A percentile compares a stretch with the other conserved stretches of the same genome.
Conservation (phyloP, 1,139 yeast species). For the Maudiozyma humilis region DNA sequence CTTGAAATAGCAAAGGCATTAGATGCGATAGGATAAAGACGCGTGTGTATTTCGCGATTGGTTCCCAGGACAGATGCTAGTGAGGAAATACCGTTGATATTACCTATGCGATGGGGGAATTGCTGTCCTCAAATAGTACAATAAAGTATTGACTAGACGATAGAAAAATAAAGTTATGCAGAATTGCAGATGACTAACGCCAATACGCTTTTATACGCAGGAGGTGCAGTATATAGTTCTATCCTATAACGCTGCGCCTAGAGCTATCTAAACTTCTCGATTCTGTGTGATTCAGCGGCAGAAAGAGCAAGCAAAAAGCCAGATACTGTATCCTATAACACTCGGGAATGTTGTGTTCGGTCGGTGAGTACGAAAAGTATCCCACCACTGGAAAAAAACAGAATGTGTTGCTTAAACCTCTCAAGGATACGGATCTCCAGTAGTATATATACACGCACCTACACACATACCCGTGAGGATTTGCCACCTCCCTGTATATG, state of each 20-base stretch:
- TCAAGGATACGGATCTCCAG: no score
- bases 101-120: no score
- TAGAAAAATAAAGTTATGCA: neutral
- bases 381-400: neutral
- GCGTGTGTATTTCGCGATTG: neutral
- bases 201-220: no score
- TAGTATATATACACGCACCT: no score
- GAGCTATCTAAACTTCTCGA: neutral
- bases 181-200: neutral
- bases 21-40: neutral
- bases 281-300: neutral
- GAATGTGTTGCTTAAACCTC: neutral
- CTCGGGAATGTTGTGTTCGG: neutral
- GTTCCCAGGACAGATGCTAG: no score
- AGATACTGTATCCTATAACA: neutral
- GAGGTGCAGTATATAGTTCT: no score
- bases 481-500: neutral
- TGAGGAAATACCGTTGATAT: no score
- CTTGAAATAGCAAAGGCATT: constrained; percentile 26
- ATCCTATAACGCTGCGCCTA: no score
- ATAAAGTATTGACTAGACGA: no score
- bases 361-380: no score
- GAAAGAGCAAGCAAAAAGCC: neutral
- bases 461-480: no score
- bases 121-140: no score